phyloP scores from a whole-genome alignment of 2,329 filamentous ascomycete genomes.

The Sporothrix protearum region DNA sequence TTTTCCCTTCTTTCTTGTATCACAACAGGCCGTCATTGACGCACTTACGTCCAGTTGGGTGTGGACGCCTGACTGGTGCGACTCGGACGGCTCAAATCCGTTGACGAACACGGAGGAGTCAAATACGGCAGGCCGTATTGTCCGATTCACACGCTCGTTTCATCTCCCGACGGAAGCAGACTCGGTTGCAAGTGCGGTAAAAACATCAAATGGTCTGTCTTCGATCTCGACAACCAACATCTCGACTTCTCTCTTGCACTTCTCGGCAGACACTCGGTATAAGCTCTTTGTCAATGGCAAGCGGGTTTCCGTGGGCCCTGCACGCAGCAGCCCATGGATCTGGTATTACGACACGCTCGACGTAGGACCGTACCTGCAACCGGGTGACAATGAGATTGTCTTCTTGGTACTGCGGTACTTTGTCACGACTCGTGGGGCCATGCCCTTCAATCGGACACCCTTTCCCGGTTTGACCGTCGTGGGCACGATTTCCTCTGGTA shows the following conservation, averaged over 20 bases:
- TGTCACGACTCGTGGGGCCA: conserved; percentile 30
- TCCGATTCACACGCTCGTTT: conserved; percentile 34
- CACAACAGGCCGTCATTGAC: conserved; percentile 34
- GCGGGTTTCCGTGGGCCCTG: conserved; percentile 38
- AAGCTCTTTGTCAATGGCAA: conserved; percentile 41
- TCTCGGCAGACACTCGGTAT: conserved; percentile 43
- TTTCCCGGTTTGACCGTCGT: conserved; percentile 33
- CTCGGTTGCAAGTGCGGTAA: conserved; percentile 11
- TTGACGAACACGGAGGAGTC: neutral
- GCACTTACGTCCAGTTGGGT: conserved; percentile 40
- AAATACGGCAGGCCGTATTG: conserved; percentile 36
- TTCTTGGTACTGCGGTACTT: conserved; percentile 35
- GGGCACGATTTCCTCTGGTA: conserved; percentile 26
- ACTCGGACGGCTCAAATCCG: no score
- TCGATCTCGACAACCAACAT: conserved; percentile 7
- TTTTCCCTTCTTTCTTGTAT: neutral
- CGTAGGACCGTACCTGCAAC: conserved; percentile 31
- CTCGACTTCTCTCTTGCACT: conserved; percentile 20
- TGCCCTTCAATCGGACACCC: conserved; percentile 35
- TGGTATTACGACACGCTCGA: conserved; percentile 38
- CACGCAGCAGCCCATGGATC: conserved; percentile 35
- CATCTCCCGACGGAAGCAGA: conserved; percentile 23
- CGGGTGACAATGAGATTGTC: conserved; percentile 33
- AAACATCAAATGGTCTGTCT: neutral
- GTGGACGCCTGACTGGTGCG: conserved; percentile 38